Conservation (phyloP, 805 yeast genomes). For the Saccharomycopsis capsularis region DNA sequence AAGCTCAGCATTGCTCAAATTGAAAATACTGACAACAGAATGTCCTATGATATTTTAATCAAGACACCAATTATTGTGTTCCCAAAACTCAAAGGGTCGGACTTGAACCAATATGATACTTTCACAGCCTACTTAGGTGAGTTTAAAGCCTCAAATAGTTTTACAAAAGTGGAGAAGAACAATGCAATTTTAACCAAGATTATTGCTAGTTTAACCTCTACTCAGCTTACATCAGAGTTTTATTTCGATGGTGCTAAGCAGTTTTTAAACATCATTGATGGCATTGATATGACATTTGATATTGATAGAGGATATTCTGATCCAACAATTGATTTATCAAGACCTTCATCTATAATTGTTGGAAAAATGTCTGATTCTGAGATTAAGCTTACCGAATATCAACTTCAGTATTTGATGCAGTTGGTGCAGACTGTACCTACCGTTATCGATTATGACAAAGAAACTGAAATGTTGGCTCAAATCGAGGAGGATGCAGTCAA, state of each 20-base stretch:
- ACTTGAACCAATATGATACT: constrained; percentile 42
- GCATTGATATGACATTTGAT: constrained; percentile 52
- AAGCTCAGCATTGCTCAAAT: constrained; percentile 61
- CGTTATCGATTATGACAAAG: constrained; percentile 43
- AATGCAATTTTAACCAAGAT: constrained; percentile 45
- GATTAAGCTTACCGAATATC: constrained; percentile 65
- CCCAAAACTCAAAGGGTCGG: constrained; percentile 48
- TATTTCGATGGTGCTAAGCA: constrained; percentile 44
- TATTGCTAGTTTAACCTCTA: constrained; percentile 63
- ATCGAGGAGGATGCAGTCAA: constrained; percentile 57
- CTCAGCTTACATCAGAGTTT: constrained; percentile 59
- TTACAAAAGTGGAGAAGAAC: constrained; percentile 28
- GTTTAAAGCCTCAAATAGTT: constrained; percentile 59
- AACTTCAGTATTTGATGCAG: constrained; percentile 50
- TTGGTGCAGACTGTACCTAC: constrained; percentile 48
- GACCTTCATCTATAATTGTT: constrained; percentile 43
- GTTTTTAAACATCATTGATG: constrained; percentile 54
- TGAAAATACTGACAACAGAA: constrained; percentile 48
- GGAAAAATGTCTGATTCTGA: constrained; percentile 61
- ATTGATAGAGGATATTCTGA: constrained; percentile 42
- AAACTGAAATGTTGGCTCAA: constrained; percentile 39
- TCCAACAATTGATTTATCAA: constrained; percentile 22
- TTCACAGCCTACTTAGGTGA: constrained; percentile 79
- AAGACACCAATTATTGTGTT: constrained; percentile 80
- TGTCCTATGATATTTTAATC: constrained; percentile 65